These are phyloP conservation scores for Balansia obtecta DNA, from an alignment of 2,329 filamentous ascomycete genomes.

Conservation along the genomic window DNA sequence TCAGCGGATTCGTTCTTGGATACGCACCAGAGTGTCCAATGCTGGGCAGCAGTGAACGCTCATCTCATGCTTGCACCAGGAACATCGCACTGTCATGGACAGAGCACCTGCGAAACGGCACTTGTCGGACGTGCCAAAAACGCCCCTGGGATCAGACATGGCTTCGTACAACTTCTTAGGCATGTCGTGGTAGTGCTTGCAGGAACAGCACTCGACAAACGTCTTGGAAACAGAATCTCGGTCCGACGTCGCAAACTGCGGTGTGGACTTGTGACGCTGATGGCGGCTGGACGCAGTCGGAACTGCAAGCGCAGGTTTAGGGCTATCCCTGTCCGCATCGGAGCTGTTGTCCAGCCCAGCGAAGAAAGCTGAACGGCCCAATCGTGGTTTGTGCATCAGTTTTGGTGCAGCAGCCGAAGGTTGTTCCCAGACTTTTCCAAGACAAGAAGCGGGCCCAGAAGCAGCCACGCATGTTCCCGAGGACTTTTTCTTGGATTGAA, in stretches of 20 bases:
- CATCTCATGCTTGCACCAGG: constrained; percentile 64
- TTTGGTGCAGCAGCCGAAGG: constrained; percentile 7
- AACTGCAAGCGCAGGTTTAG: neutral
- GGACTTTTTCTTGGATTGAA: constrained; percentile 10
- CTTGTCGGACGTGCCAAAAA: constrained; percentile 34
- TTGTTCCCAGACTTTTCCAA: constrained; percentile 11
- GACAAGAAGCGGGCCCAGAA: constrained; percentile 9
- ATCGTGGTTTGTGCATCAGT: constrained; percentile 7
- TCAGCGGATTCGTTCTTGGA: constrained; percentile 49
- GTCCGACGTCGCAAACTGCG: constrained; percentile 5
- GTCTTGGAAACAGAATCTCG: constrained; percentile 44
- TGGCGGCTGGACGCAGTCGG: constrained; percentile 1
- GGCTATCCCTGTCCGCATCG: neutral
- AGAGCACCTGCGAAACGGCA: constrained; percentile 43
- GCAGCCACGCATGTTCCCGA: neutral
- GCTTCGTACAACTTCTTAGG: constrained; percentile 51
- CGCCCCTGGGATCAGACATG: constrained; percentile 46
- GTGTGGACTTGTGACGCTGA: constrained; percentile 5
- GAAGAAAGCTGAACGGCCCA: constrained; percentile 12
- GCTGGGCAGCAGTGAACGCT: constrained; percentile 55
- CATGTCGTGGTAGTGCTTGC: constrained; percentile 54
- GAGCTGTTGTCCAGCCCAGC: constrained; percentile 3
- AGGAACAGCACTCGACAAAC: constrained; percentile 53
- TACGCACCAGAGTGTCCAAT: constrained; percentile 52
- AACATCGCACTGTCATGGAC: constrained; percentile 52